phyloP scores from a whole-genome alignment of 2,329 filamentous ascomycete genomes.

The Dothideomycetidae sp. region DNA sequence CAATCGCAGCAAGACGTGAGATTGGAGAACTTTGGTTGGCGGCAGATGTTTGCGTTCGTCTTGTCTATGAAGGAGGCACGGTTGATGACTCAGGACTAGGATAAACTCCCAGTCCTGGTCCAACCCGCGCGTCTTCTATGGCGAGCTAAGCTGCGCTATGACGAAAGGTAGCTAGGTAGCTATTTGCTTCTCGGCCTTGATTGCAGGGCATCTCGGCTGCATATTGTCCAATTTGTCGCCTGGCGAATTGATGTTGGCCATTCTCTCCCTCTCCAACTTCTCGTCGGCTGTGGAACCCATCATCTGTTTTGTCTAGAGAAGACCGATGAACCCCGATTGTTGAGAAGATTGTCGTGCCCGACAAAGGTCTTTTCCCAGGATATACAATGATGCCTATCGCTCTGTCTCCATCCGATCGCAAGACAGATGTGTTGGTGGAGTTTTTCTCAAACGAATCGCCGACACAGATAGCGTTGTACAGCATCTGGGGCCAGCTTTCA shows the following conservation, averaged over 20 bases:
- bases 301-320: no score
- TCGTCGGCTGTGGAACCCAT: no score
- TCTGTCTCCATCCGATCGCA: no score
- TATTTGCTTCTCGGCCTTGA: constrained; percentile 6
- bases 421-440: no score
- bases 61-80: constrained; percentile 9
- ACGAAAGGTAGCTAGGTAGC: constrained; percentile 4
- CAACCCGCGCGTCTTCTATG: constrained; percentile 8
- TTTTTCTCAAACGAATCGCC: no score
- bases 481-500: no score
- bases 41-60: constrained; percentile 6
- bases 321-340: no score
- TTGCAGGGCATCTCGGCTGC: not conserved
- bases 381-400: no score
- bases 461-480: no score
- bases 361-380: no score
- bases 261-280: no score
- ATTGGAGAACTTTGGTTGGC: not conserved
- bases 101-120: not conserved
- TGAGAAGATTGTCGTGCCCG: no score
- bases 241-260: not conserved
- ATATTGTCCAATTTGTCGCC: not conserved
- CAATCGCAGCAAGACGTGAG: not conserved
- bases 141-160: constrained; percentile 9
- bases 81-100: constrained; percentile 6